A percentile compares a stretch with the other conserved stretches of the same genome.
These are phyloP conservation scores for Colletotrichum higginsianum DNA, from an alignment of 2,329 filamentous ascomycete species.

Conservation along the genomic window DNA sequence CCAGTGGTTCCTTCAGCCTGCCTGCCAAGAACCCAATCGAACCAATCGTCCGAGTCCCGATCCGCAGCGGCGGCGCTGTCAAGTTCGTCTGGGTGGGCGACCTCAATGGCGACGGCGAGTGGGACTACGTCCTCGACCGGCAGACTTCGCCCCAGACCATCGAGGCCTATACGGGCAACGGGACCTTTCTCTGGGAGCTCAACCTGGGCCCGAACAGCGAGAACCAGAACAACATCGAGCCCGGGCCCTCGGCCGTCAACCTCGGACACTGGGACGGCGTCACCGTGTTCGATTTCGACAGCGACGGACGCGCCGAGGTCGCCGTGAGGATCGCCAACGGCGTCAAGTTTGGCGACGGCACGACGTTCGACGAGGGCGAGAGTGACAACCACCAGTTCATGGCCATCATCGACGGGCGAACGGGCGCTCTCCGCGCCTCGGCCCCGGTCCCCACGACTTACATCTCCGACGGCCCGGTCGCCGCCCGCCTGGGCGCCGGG, in stretches of 20 bases:
- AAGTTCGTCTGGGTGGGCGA: slow-evolving; percentile 47
- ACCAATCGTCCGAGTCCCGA: slow-evolving; percentile 43
- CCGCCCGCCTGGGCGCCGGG: slow-evolving; percentile 42
- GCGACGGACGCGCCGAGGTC: slow-evolving; percentile 45
- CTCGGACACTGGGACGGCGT: slow-evolving; percentile 46
- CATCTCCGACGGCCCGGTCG: slow-evolving; percentile 38
- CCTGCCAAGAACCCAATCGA: slow-evolving; percentile 32
- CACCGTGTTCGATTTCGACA: slow-evolving; percentile 47
- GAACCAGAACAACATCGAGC: slow-evolving; percentile 45
- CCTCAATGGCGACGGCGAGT: slow-evolving; percentile 46
- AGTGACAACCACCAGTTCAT: slow-evolving; percentile 44
- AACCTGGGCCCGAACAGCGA: slow-evolving; percentile 44
- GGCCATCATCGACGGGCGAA: slow-evolving; percentile 44
- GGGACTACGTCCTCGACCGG: slow-evolving; percentile 45
- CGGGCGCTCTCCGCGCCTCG: slow-evolving; percentile 40
- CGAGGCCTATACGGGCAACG: slow-evolving; percentile 44
- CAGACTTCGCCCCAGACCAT: slow-evolving; percentile 40
- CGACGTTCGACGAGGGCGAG: slow-evolving; percentile 34
- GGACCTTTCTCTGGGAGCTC: slow-evolving; percentile 44
- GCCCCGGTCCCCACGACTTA: slow-evolving; percentile 32
- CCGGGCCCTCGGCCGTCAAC: slow-evolving; percentile 43
- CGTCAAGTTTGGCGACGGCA: slow-evolving; percentile 44
- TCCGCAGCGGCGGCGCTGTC: slow-evolving; percentile 42
- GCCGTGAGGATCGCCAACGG: slow-evolving; percentile 46
- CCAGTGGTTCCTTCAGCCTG: slow-evolving; percentile 40